phyloP scores from a whole-genome alignment of 1,284 basidiomycete species.

The Puccinia triticina region DNA sequence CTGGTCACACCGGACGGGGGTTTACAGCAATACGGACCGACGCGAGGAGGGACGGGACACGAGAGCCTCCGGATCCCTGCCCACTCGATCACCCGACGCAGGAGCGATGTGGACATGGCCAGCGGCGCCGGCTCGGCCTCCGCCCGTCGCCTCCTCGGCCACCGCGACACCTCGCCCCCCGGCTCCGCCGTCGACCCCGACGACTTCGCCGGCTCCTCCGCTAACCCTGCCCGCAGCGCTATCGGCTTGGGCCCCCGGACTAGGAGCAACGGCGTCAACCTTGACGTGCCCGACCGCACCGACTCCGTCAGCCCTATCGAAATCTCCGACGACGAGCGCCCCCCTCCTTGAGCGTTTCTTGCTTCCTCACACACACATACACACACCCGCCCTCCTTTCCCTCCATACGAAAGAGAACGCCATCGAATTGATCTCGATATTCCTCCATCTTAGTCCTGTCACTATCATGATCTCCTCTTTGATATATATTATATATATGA shows the following conservation, averaged over 20 bases:
- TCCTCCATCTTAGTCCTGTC: too few relatives aligned
- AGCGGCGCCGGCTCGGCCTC: not conserved
- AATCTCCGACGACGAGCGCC: slow-evolving; percentile 49
- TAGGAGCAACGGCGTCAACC: slow-evolving; percentile 12
- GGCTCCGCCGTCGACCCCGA: not conserved
- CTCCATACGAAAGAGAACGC: not conserved
- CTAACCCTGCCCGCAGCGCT: not conserved
- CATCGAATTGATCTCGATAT: too few relatives aligned
- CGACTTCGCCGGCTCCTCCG: not conserved
- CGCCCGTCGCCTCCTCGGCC: not conserved
- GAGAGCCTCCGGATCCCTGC: not conserved
- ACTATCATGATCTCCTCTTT: too few relatives aligned
- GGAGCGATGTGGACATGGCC: slow-evolving; percentile 27
- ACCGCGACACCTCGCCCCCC: not conserved
- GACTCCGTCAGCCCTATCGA: slow-evolving; percentile 42
- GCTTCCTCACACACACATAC: too few relatives aligned
- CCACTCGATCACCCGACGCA: slow-evolving; percentile 25
- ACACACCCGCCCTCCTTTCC: too few relatives aligned
- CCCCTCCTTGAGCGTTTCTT: slow-evolving; percentile 36
- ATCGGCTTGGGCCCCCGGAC: not conserved
- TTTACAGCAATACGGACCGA: not conserved
- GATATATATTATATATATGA: too few relatives aligned
- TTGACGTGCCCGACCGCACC: slow-evolving; percentile 31
- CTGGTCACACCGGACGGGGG: not conserved
- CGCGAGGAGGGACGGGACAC: not conserved